Evolutionary conservation across 805 yeast genomes (phyloP).

Genomic region (Soucietia sequanensis): DNA sequence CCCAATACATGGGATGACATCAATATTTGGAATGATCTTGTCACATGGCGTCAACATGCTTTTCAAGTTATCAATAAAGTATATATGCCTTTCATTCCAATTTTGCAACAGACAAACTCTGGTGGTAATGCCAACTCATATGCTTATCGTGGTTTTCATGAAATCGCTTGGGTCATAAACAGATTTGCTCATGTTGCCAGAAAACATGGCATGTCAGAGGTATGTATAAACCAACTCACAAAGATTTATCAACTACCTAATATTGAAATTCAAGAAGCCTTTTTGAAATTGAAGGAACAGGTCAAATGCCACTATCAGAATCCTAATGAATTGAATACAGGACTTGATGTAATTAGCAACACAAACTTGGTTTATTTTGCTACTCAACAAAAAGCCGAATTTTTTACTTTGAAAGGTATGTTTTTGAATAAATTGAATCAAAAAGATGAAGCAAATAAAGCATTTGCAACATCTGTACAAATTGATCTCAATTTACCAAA

Average conservation of each 20-base stretch:
- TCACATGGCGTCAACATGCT: slow-evolving; percentile 98
- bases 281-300: slow-evolving; percentile 91
- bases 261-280: slow-evolving; percentile 97
- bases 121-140: slow-evolving; percentile 81
- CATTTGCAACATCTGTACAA: slow-evolving; percentile 97
- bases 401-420: slow-evolving; percentile 97
- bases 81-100: slow-evolving; percentile 88
- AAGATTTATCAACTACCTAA: slow-evolving; percentile 95
- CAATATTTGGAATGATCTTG: slow-evolving; percentile 95
- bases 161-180: slow-evolving; percentile 98
- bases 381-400: slow-evolving; percentile 97
- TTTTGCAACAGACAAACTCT: slow-evolving; percentile 65
- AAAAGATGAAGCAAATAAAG: slow-evolving; percentile 94
- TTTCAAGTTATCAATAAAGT: slow-evolving; percentile 94
- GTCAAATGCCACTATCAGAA: slow-evolving; percentile 97
- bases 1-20: slow-evolving; percentile 98
- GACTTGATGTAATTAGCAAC: slow-evolving; percentile 93
- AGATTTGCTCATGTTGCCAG: slow-evolving; percentile 98
- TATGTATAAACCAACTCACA: slow-evolving; percentile 87
- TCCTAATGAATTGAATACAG: slow-evolving; percentile 86
- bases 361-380: slow-evolving; percentile 95
- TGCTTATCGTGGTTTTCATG: slow-evolving; percentile 97
- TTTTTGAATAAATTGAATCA: slow-evolving; percentile 88
- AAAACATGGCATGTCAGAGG: slow-evolving; percentile 95
- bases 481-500: slow-evolving; percentile 90